These are phyloP conservation scores for Gossypium sturtianum DNA, from an alignment of 345 rosid species.

Conservation along the genomic window DNA sequence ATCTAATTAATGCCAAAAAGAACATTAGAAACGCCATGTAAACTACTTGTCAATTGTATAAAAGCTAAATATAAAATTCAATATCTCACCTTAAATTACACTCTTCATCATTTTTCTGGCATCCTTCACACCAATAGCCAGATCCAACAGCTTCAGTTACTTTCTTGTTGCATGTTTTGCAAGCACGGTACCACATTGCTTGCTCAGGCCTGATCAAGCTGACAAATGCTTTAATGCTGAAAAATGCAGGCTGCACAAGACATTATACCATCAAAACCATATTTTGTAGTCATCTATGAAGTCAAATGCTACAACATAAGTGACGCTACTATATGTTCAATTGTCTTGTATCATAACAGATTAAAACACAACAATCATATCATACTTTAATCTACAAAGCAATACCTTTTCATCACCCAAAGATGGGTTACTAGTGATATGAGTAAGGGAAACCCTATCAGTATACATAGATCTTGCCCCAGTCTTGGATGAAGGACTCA, in stretches of 20 bases:
- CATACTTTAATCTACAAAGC: background rate
- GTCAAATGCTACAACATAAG: background rate
- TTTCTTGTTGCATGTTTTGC: conserved; percentile 92
- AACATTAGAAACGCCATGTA: background rate
- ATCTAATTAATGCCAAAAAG: conserved; percentile 31
- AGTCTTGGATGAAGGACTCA: conserved; percentile 46
- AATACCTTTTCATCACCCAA: conserved; percentile 79
- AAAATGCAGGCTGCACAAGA: conserved; percentile 60
- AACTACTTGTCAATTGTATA: background rate
- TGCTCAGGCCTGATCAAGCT: conserved; percentile 87
- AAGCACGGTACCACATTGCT: conserved; percentile 92
- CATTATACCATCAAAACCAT: background rate
- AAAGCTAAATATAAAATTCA: background rate
- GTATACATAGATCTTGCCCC: conserved; percentile 70
- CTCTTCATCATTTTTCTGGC: conserved; percentile 81
- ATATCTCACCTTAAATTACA: conserved; percentile 55
- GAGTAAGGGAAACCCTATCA: conserved; percentile 55
- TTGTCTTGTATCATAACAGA: background rate
- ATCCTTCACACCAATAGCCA: conserved; percentile 97
- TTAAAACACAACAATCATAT: background rate
- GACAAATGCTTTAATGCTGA: conserved; percentile 56
- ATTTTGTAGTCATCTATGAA: background rate
- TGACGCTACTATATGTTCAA: background rate
- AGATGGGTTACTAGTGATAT: conserved; percentile 54
- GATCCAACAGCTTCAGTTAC: conserved; percentile 81